Evolutionary conservation across 1,284 basidiomycete genomes (phyloP).

Genomic region (Leccinum subspadiceum): DNA sequence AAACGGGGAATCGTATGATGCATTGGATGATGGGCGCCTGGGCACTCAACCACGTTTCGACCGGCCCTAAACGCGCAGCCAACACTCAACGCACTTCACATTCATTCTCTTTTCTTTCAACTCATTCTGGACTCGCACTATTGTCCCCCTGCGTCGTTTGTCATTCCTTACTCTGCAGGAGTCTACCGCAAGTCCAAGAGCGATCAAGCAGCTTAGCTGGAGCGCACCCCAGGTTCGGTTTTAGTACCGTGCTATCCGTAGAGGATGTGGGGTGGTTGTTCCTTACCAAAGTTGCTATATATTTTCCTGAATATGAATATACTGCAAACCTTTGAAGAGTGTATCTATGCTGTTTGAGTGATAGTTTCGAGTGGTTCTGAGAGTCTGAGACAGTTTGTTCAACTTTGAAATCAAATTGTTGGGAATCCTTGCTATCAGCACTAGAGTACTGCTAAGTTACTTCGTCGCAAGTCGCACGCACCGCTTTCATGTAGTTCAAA

Average conservation of each 20-base stretch:
- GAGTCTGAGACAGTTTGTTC: not conserved
- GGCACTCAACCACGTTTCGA: not conserved
- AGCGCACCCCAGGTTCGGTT: conserved; percentile 33
- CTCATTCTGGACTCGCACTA: conserved; percentile 51
- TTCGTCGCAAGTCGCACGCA: too few species aligned
- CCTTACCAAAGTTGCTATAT: conserved; percentile 47
- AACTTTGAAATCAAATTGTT: not conserved
- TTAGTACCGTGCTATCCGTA: conserved; percentile 18
- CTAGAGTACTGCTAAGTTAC: too few species aligned
- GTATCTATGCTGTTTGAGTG: not conserved
- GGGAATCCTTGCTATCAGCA: too few species aligned
- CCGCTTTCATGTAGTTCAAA: not conserved
- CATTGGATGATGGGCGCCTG: too few species aligned
- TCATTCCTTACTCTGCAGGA: conserved; percentile 37
- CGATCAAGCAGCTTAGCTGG: conserved; percentile 42
- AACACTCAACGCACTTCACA: accelerated
- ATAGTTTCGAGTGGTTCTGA: not conserved
- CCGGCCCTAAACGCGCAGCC: conserved; percentile 23
- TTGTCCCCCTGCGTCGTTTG: conserved; percentile 46
- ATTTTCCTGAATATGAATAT: not conserved
- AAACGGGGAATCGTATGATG: not conserved
- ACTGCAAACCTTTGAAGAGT: not conserved
- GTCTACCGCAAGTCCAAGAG: conserved; percentile 51
- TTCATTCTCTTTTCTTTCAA: conserved; percentile 12
- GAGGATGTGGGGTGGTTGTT: conserved; percentile 41